Base-by-base conservation (phyloP, 2,329 filamentous ascomycete genomes). In the Atkinsonella hypoxylon region DNA sequence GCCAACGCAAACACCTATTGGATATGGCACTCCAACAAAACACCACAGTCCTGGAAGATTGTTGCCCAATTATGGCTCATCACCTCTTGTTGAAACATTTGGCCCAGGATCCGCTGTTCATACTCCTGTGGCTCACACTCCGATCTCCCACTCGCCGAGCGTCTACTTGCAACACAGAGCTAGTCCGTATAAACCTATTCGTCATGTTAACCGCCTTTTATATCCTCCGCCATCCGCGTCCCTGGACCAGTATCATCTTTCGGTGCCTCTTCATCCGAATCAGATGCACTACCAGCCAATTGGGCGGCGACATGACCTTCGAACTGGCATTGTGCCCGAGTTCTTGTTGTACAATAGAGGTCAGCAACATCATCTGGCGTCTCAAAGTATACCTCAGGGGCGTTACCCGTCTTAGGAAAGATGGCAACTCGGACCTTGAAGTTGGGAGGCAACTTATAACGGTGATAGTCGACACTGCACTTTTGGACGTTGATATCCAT, bases 111-210 rank as follows among this genome's bases (percentile, higher is more conserved):
- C 79, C 2, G 67, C 71, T 11, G 70, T 76, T 11, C 77, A 81
- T 48, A 79, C 82, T 9, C 83, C 85, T 2, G 61, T 67, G 39
- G 58, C 58, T 4, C 77, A 82, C 46, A 79, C 82, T 9, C 82
- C 85, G 6, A 79, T 81, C 43, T 84, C 87, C 32, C 78, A 93
- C 56, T 97, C 93, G 32, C 91, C 91, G 1, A 90, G 87, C 11
- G 81, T 88, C 61, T 94, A 94, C 67, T 74, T 96, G 38, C 85
- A 87, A 61, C 88, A 95, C 64, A 81, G 93, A 51, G 83, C 87
- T 55, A 97, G 91, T 50, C 93, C 93, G 3, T 97, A 97, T 68
- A 87, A 89, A 56, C 91, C 91, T 1, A 85, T 96, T 39, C 85
- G 90, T 49, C 80, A 88, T 54, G 88, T 96, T 53, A 89, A 93